Base-by-base conservation (phyloP, 805 yeast species). In the Wickerhamomyces mucosus region DNA sequence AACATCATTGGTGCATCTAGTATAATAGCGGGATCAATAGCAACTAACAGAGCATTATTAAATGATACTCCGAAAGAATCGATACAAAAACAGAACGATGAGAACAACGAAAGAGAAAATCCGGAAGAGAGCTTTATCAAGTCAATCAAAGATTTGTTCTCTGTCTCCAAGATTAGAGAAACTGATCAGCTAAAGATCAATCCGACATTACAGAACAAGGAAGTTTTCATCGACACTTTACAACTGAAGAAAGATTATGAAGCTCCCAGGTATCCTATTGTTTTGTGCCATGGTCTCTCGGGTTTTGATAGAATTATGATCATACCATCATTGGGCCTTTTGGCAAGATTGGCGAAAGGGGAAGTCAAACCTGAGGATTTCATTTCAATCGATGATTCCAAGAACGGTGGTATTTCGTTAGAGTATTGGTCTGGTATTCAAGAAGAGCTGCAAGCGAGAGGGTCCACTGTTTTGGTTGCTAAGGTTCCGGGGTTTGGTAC, bases 381-480 rank as follows among this genome's bases (percentile, higher is more conserved):
- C 16, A 36, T 45, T 4, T 51, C 57, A 5, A 26, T 37, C 3
- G 40, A 46, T 11, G 49, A 51, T 16, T 44, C 26, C 7, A 15
- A 23, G 15, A 23, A 40, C 17, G 59, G 61, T 8, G 56, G 69
- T 6, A 45, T 62, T 12, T 58, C 63, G 26, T 55, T 83, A 16
- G 79, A 78, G 36, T 86, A 88, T 48, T 88, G 95, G 94, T 65
- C 69, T 36, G 96, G 96, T 1, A 73, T 88, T 16, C 71, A 71
- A 39, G 68, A 70, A 20, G 74, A 74, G 0, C 53, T 86, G 16
- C 69, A 67, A 32, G 50, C 52, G 3, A 61, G 71, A 16, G 95
- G 95, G 0, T 71, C 82, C 27, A 65, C 67, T 0, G 89, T 82
- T 0, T 50, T 78, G 21, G 75, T 77, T 3, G 83, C 89, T 2